Base-by-base conservation (phyloP, 2,329 filamentous ascomycete species). In the Aspergillus sp. region DNA sequence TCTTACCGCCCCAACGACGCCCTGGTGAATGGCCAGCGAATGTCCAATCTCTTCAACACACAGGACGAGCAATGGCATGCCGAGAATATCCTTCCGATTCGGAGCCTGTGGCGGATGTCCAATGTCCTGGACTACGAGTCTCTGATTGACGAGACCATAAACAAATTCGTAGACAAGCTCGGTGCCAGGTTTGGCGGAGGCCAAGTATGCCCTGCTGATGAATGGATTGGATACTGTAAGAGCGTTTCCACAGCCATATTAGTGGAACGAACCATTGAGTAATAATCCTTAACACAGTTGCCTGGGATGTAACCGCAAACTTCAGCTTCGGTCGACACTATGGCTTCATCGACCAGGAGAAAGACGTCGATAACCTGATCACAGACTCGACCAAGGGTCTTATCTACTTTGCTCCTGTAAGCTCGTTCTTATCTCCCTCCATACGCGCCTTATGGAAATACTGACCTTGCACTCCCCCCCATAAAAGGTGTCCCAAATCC, bases 1-100 rank as follows among this genome's bases (percentile, higher is more conserved):
- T 65, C 68, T 63, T 68, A 69, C 43, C 61, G 61, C 34, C 62
- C 64, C 8, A 70, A 68, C 48, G 64, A 70, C 54, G 65, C 66
- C 22, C 30, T 69, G 3, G 49, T 68, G 13, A 57, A 65, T 42
- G 66, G 67, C 2, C 61, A 64, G n/a, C 64, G 67, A 18, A 43
- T 69, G 7, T 64, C 62, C 20, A 70, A 68, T 20, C 53, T 69
- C 13, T 69, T 69, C 51, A 66, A 64, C 18, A 56, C 60, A 4
- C 64, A 66, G 43, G 66, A 69, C 57, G 65, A 69, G 38, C 52
- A 68, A 12, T 67, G 65, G 64, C 67, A 69, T 48, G 59, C 61
- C 32, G 54, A 63, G 11, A 64, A 66, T 8, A 68, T 68, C 18
- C 60, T 61, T 8, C 64, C 66, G 2, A 65, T 69, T 43, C 61